Percentiles rank a stretch among this genome's conserved stretches.
These are phyloP conservation scores for Kandelia obovata DNA, from an alignment of 345 rosid genomes.

Conservation along the genomic window DNA sequence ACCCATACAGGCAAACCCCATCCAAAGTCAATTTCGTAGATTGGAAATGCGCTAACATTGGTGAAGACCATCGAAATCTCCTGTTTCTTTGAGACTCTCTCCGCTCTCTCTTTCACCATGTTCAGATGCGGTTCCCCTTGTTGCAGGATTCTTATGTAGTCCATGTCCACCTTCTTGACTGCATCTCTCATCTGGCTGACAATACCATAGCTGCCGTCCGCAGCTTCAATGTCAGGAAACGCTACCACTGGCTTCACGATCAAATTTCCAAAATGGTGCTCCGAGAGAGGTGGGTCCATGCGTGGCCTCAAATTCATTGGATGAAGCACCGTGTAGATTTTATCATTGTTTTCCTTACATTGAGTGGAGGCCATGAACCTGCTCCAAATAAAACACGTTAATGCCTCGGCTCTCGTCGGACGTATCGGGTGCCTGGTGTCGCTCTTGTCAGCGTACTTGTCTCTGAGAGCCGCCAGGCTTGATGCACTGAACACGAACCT, in stretches of 20 bases:
- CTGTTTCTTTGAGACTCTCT: not conserved
- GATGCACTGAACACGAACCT: slow-evolving; percentile 39
- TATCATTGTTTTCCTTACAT: not conserved
- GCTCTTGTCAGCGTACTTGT: slow-evolving; percentile 13
- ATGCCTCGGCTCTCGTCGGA: slow-evolving; percentile 25
- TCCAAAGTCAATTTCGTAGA: slow-evolving; percentile 14
- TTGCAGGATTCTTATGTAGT: not conserved
- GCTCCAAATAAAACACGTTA: slow-evolving; percentile 28
- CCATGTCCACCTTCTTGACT: slow-evolving; percentile 1
- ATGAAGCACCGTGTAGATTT: slow-evolving; percentile 11
- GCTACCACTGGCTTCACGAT: slow-evolving; percentile 10
- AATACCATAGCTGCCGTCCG: not conserved
- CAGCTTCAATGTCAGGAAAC: not conserved
- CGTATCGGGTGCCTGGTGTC: not conserved
- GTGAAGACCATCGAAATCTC: not conserved
- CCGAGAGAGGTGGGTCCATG: slow-evolving; percentile 22
- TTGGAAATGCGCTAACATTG: slow-evolving; percentile 3
- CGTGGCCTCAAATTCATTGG: slow-evolving; percentile 26
- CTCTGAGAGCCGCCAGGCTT: slow-evolving; percentile 25
- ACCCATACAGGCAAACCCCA: slow-evolving; percentile 18
- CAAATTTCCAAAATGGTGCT: slow-evolving; percentile 26
- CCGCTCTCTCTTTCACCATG: not conserved
- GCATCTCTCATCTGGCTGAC: slow-evolving; percentile 7
- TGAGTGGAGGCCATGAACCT: slow-evolving; percentile 14
- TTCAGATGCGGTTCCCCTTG: not conserved